Percentiles rank a stretch among this genome's conserved stretches.
Evolutionary conservation across 257 asterid species (phyloP).

Genomic region (Forsythia suspensa): DNA sequence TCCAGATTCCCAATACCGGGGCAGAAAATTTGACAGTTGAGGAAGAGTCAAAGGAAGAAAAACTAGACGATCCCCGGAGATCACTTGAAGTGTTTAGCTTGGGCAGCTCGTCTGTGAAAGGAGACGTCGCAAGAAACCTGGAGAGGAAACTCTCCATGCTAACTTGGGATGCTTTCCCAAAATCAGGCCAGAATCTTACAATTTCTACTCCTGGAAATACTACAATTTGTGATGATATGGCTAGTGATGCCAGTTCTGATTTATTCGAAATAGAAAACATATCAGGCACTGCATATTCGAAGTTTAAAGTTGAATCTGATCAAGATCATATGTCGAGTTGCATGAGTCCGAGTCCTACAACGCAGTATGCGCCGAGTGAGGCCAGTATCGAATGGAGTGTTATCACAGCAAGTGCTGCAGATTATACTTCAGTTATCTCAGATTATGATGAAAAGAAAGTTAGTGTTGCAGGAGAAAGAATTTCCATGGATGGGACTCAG

Average conservation of each 20-base stretch:
- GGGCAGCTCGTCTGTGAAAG: conserved; percentile 23
- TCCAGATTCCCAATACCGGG: background rate
- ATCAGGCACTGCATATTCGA: conserved; percentile 37
- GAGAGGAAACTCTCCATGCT: conserved; percentile 76
- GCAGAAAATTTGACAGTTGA: background rate
- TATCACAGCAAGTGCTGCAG: conserved; percentile 75
- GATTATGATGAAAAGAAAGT: conserved; percentile 44
- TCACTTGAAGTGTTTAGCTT: conserved; percentile 79
- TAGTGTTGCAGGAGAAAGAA: conserved; percentile 27
- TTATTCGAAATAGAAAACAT: conserved; percentile 77
- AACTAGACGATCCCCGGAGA: conserved; percentile 34
- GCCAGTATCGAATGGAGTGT: conserved; percentile 86
- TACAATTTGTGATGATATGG: conserved; percentile 56
- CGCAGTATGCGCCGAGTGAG: conserved; percentile 73
- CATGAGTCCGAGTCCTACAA: conserved; percentile 43
- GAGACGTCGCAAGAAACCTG: conserved; percentile 47
- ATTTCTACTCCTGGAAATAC: conserved; percentile 32
- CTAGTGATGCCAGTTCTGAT: conserved; percentile 84
- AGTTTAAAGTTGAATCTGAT: conserved; percentile 9
- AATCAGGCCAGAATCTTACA: conserved; percentile 23
- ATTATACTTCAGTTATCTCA: conserved; percentile 44
- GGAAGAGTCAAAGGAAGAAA: conserved; percentile 1
- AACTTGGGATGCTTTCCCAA: conserved; percentile 89
- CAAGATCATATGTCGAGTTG: conserved; percentile 37
- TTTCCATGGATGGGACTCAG: background rate